Evolutionary conservation across 768 basidiomycete genomes (phyloP).

Genomic region (Leucocoprinus leucothites): DNA sequence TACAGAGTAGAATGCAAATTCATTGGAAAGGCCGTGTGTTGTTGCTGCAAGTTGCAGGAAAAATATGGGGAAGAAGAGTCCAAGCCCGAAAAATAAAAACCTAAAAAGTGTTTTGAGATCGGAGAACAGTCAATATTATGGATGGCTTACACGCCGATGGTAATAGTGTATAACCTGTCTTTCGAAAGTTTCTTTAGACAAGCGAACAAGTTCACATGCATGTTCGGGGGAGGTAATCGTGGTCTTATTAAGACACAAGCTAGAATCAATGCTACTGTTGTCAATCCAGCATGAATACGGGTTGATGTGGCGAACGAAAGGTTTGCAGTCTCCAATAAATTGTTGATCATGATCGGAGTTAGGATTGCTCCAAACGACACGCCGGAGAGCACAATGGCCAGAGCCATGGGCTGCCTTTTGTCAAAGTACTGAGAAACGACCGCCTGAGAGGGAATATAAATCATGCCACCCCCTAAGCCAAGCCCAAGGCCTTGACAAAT

Average conservation of each 20-base stretch:
- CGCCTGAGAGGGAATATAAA: too few relatives aligned
- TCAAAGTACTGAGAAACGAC: too few relatives aligned
- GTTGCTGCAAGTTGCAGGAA: conserved; percentile 36
- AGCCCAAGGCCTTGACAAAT: too few relatives aligned
- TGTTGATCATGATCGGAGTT: too few relatives aligned
- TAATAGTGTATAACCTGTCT: conserved; percentile 15
- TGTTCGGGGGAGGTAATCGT: conserved; percentile 25
- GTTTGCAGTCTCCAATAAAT: too few relatives aligned
- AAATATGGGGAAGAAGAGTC: conserved; percentile 33
- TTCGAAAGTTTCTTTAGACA: conserved; percentile 12
- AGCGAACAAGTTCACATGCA: conserved; percentile 7
- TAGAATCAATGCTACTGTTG: conserved; percentile 6
- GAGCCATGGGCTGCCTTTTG: too few relatives aligned
- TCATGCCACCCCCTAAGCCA: too few relatives aligned
- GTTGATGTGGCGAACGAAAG: too few relatives aligned
- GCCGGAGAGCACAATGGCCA: too few relatives aligned
- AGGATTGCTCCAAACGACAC: too few relatives aligned
- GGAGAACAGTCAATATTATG: too few relatives aligned
- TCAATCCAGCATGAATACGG: background rate
- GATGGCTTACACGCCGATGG: conserved; percentile 14
- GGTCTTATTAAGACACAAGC: conserved; percentile 26
- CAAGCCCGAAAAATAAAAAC: conserved; percentile 17
- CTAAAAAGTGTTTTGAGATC: background rate
- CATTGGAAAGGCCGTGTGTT: conserved; percentile 25
- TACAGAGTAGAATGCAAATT: conserved; percentile 28